A percentile compares a stretch with the other conserved stretches of the same genome.
These are phyloP conservation scores for Pichia scutulata DNA, from an alignment of 805 yeast genomes.

Conservation along the genomic window DNA sequence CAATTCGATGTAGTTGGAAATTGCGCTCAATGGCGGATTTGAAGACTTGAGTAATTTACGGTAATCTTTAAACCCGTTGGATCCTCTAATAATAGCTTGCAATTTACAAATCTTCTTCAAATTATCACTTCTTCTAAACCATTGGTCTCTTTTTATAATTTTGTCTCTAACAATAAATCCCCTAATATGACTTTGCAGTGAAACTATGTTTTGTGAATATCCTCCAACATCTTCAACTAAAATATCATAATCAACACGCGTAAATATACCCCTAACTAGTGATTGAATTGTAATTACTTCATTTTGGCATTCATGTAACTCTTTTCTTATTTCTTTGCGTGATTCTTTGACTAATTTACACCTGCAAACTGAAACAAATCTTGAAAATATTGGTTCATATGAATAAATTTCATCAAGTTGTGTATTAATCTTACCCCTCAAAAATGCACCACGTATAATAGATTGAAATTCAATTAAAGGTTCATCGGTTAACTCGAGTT, in stretches of 20 bases:
- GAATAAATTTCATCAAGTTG: slow-evolving; percentile 35
- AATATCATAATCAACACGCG: slow-evolving; percentile 49
- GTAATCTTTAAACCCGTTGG: slow-evolving; percentile 65
- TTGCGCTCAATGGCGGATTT: slow-evolving; percentile 72
- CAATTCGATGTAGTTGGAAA: slow-evolving; percentile 68
- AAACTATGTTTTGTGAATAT: slow-evolving; percentile 31
- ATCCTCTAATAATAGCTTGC: slow-evolving; percentile 67
- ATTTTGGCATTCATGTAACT: slow-evolving; percentile 16
- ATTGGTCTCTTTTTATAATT: slow-evolving; percentile 28
- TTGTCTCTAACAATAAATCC: slow-evolving; percentile 38
- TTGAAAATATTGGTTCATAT: slow-evolving; percentile 32
- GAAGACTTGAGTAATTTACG: slow-evolving; percentile 57
- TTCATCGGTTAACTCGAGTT: not conserved
- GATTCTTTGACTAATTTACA: slow-evolving; percentile 34
- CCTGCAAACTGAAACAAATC: slow-evolving; percentile 36
- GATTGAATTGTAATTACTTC: slow-evolving; percentile 46
- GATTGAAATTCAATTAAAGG: slow-evolving; percentile 47
- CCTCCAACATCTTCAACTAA: slow-evolving; percentile 46
- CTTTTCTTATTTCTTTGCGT: slow-evolving; percentile 13
- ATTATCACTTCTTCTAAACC: slow-evolving; percentile 45
- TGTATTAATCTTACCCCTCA: slow-evolving; percentile 39
- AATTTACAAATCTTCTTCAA: slow-evolving; percentile 55
- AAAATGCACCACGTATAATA: slow-evolving; percentile 55
- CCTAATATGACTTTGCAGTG: slow-evolving; percentile 48
- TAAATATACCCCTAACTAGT: slow-evolving; percentile 51